Conservation (phyloP, 2,329 filamentous ascomycete genomes). For the Penicillium sp. region DNA sequence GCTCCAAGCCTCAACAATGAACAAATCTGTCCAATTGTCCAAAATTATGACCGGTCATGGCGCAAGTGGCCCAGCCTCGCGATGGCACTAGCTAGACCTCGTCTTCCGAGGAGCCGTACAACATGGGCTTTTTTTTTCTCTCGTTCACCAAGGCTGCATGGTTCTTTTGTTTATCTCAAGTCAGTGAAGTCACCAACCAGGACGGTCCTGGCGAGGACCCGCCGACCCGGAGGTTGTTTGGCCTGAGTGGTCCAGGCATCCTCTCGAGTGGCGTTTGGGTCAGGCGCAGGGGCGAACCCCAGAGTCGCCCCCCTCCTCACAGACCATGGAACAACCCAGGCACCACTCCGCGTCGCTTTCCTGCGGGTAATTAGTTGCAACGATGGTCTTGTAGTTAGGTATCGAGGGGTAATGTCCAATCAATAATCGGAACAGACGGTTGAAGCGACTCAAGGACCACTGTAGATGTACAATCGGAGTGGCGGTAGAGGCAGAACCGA, state of each 20-base stretch:
- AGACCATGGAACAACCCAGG: not conserved
- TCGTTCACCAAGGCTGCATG: not conserved
- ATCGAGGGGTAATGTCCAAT: not conserved
- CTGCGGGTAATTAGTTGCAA: not conserved
- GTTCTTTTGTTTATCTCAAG: not conserved
- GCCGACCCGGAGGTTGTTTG: too few species aligned
- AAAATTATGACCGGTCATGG: not conserved
- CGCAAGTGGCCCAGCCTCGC: not conserved
- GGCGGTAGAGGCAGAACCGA: not conserved
- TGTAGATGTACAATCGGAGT: not conserved
- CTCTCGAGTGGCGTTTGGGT: not conserved
- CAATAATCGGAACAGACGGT: not conserved
- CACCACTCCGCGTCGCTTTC: not conserved
- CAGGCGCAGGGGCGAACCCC: not conserved
- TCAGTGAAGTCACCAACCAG: not conserved
- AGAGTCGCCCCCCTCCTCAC: not conserved
- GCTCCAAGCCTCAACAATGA: not conserved
- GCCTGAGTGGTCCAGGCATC: not conserved
- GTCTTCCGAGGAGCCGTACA: not conserved
- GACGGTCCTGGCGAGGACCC: not conserved
- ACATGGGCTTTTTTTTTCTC: not conserved
- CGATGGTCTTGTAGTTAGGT: not conserved
- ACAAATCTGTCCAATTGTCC: not conserved
- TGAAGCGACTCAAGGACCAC: too few species aligned
- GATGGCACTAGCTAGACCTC: not conserved